Evolutionary conservation across 2,329 filamentous ascomycete species (phyloP), one percentile per base, ranked within the genome.

Genomic region (Colletotrichum gigasporum): DNA sequence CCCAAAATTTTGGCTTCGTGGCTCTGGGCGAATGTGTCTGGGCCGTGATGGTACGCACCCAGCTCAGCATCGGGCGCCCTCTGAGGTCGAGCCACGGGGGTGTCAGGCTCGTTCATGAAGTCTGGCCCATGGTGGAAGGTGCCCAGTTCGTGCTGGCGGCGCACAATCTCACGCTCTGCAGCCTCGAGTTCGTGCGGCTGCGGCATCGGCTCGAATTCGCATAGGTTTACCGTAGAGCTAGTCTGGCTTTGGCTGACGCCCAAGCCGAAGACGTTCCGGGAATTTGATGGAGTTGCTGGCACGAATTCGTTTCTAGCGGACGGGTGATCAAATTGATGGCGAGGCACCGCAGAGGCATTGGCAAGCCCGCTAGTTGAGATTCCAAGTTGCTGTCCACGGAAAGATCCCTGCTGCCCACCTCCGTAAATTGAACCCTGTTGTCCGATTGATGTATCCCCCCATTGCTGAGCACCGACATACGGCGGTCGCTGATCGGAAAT

Each of bases 61-160:
- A 34, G 30, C 30, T 34, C 30, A 12, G 30, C 30, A 45, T 18
- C 34, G 39, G 39, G 10, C 14, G 26, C 14, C n/a, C n/a, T n/a
- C n/a, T n/a, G n/a, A n/a, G n/a, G n/a, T n/a, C n/a, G n/a, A n/a
- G n/a, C n/a, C n/a, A n/a, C n/a, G n/a, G n/a, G n/a, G n/a, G 28
- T 9, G 26, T 37, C 32, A 26, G 6, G 18, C 16, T 30, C 24
- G 16, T 42, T 42, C 30, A 48, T 18, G 7, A 54, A 62, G n/a
- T 37, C 45, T 8, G 62, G 62, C 7, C 62, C 62, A n/a, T 64
- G 62, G 28, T 61, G 62, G 6, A 64, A 64, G 5, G 59, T 44
- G 10, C 62, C 62, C 20, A 64, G 56, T 39, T 64, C 62, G 5
- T 64, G 62, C 37, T 64, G 62, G 14, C 62, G 62, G 12, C 62